Conservation (phyloP, 2,329 filamentous ascomycete genomes). For the Tolypocladium inflatum region DNA sequence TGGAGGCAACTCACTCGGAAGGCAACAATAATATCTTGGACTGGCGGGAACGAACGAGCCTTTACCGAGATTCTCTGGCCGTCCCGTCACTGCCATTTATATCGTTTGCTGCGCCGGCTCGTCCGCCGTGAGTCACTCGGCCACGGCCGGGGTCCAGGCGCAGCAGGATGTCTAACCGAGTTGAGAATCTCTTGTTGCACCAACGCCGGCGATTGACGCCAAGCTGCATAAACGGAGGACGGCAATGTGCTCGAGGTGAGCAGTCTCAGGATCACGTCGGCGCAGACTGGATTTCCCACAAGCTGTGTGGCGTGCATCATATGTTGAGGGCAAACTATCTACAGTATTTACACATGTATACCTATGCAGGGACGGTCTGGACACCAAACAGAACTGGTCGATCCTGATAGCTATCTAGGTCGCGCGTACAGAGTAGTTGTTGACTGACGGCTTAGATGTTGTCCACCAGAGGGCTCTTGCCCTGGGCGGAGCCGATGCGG, state of each 20-base stretch:
- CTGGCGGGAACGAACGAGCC: background rate
- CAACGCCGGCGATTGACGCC: too few relatives aligned
- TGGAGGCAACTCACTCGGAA: background rate
- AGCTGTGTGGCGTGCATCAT: background rate
- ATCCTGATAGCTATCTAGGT: too few relatives aligned
- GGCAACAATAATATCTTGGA: background rate
- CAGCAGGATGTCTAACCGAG: too few relatives aligned
- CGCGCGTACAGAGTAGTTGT: too few relatives aligned
- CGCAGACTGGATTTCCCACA: background rate
- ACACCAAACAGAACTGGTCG: background rate
- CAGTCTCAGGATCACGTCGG: too few relatives aligned
- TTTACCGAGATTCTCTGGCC: background rate
- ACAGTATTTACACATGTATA: background rate
- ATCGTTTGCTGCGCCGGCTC: too few relatives aligned
- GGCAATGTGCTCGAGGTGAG: too few relatives aligned
- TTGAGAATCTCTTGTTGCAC: too few relatives aligned
- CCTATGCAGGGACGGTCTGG: background rate
- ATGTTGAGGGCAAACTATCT: background rate
- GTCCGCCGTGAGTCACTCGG: background rate
- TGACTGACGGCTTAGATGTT: background rate
- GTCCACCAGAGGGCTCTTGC: conserved; percentile 25
- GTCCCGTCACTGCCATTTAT: background rate
- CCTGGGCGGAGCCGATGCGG: conserved; percentile 30
- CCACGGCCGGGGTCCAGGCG: background rate
- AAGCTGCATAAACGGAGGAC: too few relatives aligned